Evolutionary conservation across 495 filamentous ascomycete genomes (phyloP), one percentile per base, ranked within the genome.

Genomic region (Annulohypoxylon moriforme): DNA sequence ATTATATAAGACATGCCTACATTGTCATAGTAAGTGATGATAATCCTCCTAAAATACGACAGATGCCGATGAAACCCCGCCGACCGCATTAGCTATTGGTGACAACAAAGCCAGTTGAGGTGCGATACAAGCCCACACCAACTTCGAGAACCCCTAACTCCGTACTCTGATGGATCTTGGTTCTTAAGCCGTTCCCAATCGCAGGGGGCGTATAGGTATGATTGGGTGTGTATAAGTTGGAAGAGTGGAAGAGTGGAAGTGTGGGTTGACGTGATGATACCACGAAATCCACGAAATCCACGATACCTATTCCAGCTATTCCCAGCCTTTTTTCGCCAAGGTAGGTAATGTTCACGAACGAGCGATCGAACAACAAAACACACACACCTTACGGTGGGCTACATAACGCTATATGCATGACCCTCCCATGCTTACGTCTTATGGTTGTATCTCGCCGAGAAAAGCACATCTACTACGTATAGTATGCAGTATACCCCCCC

Each of bases 141-240:
- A 31, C 29, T 11, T 27, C 25, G 55, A 53, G 25, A 9, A 50
- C 31, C 53, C 53, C 62, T 72, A 72, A 68, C 69, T 68, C 69
- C 69, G 69, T 60, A 59, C 55, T 52, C n/a, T 64, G 69, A 61
- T 68, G 52, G 64, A 72, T 72, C 69, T 72, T 72, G 69, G 69
- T 72, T 72, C 46, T 53, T 57, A n/a, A 50, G 29, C 58, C 69
- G 22, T 72, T 62, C 64, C 69, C 69, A 72, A 68, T 68, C 69
- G 61, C 60, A 60, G 50, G 57, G 60, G 59, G 11, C 4, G 31
- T 16, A 16, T 25, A 33, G 40, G 25, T 62, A 38, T 24, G 38
- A 14, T n/a, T 16, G 40, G 40, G 40, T 44, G 40, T 44, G 40
- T 44, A 44, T 40, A 44, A 44, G 40, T 44, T 44, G 40, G 13